Conservation (phyloP, 2,329 filamentous ascomycete genomes). For the Claviceps lovelessii region DNA sequence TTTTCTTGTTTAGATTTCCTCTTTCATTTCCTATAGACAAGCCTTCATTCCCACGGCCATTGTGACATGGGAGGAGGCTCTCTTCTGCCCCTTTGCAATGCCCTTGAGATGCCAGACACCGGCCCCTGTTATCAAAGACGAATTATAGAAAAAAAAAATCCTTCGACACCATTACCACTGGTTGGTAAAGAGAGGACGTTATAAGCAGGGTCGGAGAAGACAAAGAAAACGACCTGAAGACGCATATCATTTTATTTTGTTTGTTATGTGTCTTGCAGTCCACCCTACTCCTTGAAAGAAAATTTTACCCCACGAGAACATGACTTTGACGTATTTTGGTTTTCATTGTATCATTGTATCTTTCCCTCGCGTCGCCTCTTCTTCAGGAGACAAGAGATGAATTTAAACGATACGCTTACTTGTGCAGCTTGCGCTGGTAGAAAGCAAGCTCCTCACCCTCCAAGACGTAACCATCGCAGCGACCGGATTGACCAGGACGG, state of each 20-base stretch:
- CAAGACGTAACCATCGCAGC: slow-evolving; percentile 92
- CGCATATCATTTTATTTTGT: background rate
- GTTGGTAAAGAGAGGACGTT: background rate
- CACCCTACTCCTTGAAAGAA: no score
- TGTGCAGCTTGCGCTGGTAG: slow-evolving; percentile 99
- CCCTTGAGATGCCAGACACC: background rate
- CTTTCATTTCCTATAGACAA: background rate
- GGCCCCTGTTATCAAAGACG: background rate
- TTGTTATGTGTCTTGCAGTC: background rate
- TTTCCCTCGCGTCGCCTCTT: background rate
- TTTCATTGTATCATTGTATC: background rate
- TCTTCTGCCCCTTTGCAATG: background rate
- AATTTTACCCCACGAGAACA: background rate
- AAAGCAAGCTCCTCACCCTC: slow-evolving; percentile 99
- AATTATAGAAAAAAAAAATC: background rate
- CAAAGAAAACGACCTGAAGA: background rate
- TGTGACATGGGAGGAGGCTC: background rate
- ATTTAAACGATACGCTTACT: slow-evolving; percentile 44
- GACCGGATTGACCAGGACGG: slow-evolving; percentile 91
- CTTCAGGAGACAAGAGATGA: background rate
- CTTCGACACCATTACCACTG: background rate
- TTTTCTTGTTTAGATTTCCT: background rate
- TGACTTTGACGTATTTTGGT: background rate
- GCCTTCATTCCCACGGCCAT: background rate
- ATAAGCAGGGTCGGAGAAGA: background rate